Evolutionary conservation across 108 stramenopile species (phyloP).

Genomic region (Stephanodiscus minutulus): DNA sequence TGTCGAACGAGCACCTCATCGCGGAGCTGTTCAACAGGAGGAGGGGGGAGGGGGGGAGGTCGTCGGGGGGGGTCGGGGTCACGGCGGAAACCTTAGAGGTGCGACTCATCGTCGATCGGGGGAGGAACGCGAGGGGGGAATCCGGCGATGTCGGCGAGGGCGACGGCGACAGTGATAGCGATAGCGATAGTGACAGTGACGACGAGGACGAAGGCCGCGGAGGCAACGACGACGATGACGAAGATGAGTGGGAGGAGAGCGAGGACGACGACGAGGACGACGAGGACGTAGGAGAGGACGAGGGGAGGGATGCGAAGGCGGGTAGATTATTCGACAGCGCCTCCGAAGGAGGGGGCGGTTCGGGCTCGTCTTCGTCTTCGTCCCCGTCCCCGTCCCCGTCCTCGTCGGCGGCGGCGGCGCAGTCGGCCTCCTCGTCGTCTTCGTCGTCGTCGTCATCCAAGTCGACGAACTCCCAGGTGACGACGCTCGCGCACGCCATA

Average conservation of each 20-base stretch:
- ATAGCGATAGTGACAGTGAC: slow-evolving; percentile 1
- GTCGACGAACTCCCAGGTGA: slow-evolving; percentile 46
- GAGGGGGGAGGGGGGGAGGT: not conserved
- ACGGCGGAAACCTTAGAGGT: slow-evolving; percentile 53
- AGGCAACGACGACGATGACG: too few species aligned
- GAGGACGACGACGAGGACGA: too few species aligned
- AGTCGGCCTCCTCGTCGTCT: not conserved
- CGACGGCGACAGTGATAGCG: slow-evolving; percentile 5
- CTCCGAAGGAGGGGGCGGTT: too few species aligned
- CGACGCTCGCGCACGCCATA: slow-evolving; percentile 55
- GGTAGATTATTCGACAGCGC: too few species aligned
- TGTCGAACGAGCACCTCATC: slow-evolving; percentile 47
- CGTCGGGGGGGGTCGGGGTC: not conserved
- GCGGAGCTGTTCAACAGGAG: slow-evolving; percentile 28
- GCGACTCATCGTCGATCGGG: slow-evolving; percentile 65
- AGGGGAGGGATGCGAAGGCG: too few species aligned
- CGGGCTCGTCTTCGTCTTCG: too few species aligned
- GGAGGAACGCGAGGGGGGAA: slow-evolving; percentile 25
- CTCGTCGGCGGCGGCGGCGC: too few species aligned
- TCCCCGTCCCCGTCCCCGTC: too few species aligned
- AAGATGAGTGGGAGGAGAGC: too few species aligned
- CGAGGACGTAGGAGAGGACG: too few species aligned
- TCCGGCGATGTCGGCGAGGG: slow-evolving; percentile 1
- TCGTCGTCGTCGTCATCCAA: not conserved
- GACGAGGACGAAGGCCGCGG: not conserved